Percentiles rank a stretch among this genome's conserved stretches.
Conservation (phyloP, 2,329 filamentous ascomycete genomes). For the Fusarium abutilonis region DNA sequence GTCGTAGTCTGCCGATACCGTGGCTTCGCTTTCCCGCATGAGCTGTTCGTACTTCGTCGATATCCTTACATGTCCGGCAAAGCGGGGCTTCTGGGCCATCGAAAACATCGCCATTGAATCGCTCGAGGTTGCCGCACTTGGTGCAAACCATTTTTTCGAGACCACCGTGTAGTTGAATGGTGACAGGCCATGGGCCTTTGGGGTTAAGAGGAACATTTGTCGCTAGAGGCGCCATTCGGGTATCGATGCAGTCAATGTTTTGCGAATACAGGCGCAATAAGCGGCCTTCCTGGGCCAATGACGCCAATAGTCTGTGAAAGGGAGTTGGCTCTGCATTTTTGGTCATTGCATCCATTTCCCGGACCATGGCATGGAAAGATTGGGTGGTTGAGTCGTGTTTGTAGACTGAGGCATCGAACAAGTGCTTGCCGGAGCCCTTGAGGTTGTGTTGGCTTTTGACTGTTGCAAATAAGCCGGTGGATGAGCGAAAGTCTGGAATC, state of each 20-base stretch:
- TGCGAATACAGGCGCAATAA: conserved; percentile 93
- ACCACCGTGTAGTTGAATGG: conserved; percentile 92
- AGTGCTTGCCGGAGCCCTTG: conserved; percentile 87
- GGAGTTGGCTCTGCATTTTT: conserved; percentile 80
- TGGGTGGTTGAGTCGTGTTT: conserved; percentile 88
- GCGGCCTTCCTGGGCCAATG: conserved; percentile 85
- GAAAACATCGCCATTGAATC: conserved; percentile 83
- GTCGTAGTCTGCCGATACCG: conserved; percentile 87
- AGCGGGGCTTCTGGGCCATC: conserved; percentile 83
- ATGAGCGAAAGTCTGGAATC: conserved; percentile 96
- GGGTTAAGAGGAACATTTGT: conserved; percentile 82
- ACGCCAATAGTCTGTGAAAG: conserved; percentile 94
- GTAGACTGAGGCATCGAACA: conserved; percentile 98
- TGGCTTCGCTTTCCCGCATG: conserved; percentile 89
- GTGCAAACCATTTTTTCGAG: conserved; percentile 97
- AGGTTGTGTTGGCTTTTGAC: conserved; percentile 88
- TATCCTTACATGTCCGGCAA: conserved; percentile 77
- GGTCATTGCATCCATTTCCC: conserved; percentile 82
- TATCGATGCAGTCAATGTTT: conserved; percentile 96
- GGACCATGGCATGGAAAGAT: conserved; percentile 96
- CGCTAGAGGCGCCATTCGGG: conserved; percentile 78
- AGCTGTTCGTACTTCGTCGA: conserved; percentile 78
- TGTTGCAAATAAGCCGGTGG: conserved; percentile 86
- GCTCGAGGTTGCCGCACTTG: conserved; percentile 81
- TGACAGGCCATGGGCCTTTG: conserved; percentile 92